phyloP scores from a whole-genome alignment of 129 eudicot species.

The Solidago caesia region DNA sequence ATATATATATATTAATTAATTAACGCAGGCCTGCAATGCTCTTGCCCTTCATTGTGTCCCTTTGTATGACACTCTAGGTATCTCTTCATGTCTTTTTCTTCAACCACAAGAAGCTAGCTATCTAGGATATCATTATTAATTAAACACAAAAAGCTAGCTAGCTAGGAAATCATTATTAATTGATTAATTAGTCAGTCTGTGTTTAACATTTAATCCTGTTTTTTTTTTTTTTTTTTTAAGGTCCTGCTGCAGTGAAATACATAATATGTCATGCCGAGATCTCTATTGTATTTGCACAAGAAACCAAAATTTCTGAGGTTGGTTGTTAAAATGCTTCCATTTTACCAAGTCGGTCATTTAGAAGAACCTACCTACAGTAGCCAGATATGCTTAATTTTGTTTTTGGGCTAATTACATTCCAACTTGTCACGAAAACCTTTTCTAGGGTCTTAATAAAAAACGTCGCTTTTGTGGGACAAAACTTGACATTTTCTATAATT shows the following conservation, averaged over 20 bases:
- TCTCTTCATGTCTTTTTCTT: background rate
- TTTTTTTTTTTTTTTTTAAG: constrained; percentile 30
- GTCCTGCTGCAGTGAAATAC: constrained; percentile 86
- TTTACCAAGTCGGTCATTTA: background rate
- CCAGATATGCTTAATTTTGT: too few relatives aligned
- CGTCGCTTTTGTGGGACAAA: too few relatives aligned
- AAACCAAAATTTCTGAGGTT: constrained; percentile 79
- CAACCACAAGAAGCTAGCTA: too few relatives aligned
- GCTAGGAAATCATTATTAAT: too few relatives aligned
- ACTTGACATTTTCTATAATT: too few relatives aligned
- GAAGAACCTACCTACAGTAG: too few relatives aligned
- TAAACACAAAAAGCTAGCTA: too few relatives aligned
- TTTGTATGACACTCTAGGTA: constrained; percentile 87
- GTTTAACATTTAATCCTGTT: constrained; percentile 6
- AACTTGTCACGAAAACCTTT: too few relatives aligned
- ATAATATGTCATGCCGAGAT: constrained; percentile 84
- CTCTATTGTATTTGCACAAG: constrained; percentile 68
- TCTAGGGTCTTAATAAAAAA: too few relatives aligned
- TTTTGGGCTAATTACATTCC: too few relatives aligned
- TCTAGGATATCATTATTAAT: too few relatives aligned
- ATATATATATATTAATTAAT: background rate
- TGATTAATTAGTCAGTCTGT: too few relatives aligned
- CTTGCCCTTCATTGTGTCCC: constrained; percentile 89
- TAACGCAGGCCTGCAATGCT: constrained; percentile 88
- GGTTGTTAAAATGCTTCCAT: background rate